These are phyloP conservation scores for Ogataea methanolica DNA, from an alignment of 805 yeast genomes.

Conservation along the genomic window DNA sequence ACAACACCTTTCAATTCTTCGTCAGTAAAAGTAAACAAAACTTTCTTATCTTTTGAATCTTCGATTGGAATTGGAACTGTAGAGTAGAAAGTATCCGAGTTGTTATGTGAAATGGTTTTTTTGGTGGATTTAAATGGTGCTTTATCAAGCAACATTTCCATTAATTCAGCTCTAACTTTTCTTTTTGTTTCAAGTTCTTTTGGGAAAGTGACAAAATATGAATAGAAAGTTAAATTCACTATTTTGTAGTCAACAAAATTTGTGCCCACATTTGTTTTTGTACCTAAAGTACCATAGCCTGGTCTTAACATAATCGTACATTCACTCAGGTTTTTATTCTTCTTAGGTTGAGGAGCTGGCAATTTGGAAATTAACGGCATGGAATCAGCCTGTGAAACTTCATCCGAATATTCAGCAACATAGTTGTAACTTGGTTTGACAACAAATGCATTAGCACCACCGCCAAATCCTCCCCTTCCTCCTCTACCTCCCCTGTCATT, in stretches of 20 bases:
- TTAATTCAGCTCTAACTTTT: conserved; percentile 15
- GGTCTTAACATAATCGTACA: conserved; percentile 17
- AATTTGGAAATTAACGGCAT: conserved; percentile 10
- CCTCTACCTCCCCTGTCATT: not conserved
- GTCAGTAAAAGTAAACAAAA: conserved; percentile 13
- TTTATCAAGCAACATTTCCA: conserved; percentile 17
- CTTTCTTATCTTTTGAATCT: conserved; percentile 12
- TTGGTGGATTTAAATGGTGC: conserved; percentile 12
- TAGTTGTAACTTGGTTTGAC: conserved; percentile 16
- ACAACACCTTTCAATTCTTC: conserved; percentile 18
- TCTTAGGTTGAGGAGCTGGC: not conserved
- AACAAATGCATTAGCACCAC: conserved; percentile 11
- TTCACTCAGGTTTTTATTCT: not conserved
- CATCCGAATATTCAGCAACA: conserved; percentile 13
- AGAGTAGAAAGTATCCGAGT: conserved; percentile 18
- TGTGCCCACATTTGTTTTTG: conserved; percentile 19
- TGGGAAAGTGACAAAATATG: conserved; percentile 22
- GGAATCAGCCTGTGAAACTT: conserved; percentile 11
- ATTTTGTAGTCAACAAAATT: conserved; percentile 17
- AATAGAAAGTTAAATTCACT: conserved; percentile 12
- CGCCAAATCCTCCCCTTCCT: not conserved
- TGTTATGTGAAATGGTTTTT: conserved; percentile 19
- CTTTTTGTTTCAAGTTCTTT: conserved; percentile 14
- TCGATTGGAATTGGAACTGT: conserved; percentile 16
- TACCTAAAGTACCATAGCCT: conserved; percentile 21